Conservation (phyloP, 1,284 basidiomycete species). For the Melampsora abietis-canadensis region DNA sequence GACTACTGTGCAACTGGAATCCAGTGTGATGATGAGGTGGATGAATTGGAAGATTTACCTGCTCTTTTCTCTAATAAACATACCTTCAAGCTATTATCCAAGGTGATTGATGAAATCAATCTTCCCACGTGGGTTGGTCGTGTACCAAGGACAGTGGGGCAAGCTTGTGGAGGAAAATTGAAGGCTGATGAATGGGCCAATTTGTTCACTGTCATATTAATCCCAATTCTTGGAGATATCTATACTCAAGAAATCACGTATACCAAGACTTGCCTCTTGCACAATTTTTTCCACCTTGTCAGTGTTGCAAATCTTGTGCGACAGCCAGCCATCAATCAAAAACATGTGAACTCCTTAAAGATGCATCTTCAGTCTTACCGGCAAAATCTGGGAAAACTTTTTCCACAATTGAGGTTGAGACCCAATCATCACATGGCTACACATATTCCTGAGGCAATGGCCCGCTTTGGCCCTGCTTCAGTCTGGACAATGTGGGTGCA, state of each 20-base stretch:
- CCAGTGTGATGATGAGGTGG: too few species aligned
- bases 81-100: not conserved
- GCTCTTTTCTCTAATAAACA: not conserved
- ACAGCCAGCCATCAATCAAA: not conserved
- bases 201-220: not conserved
- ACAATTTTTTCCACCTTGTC: slow-evolving; percentile 4
- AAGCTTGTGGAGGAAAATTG: slow-evolving; percentile 10
- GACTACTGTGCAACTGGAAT: not conserved
- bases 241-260: not conserved
- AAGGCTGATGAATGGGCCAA: slow-evolving; percentile 8
- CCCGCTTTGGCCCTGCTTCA: not conserved
- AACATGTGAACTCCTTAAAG: not conserved
- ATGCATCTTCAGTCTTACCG: not conserved
- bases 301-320: not conserved
- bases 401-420: not conserved
- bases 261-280: not conserved
- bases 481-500: not conserved
- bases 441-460: not conserved
- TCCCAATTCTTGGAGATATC: not conserved
- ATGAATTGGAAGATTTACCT: not conserved
- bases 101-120: not conserved
- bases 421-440: slow-evolving; percentile 3
- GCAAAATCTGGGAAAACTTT: not conserved
- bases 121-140: not conserved
- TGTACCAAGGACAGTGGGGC: slow-evolving; percentile 3